Conservation (phyloP, 225 moss, liverwort and hornwort species). For the Lunularia cruciata region DNA sequence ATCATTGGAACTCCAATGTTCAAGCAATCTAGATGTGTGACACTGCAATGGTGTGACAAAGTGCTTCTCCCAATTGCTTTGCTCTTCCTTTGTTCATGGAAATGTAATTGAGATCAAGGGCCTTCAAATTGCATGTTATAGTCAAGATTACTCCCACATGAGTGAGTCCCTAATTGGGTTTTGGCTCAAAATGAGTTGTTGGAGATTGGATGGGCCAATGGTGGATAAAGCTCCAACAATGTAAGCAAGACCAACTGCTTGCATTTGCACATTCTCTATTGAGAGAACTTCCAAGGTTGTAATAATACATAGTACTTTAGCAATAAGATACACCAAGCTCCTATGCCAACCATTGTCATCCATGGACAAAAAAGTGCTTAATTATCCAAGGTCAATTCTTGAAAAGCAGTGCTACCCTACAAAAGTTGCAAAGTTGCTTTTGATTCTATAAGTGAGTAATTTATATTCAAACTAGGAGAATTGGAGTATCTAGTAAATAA, state of each 20-base stretch:
- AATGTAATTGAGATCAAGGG: conserved; percentile 7
- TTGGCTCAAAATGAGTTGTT: conserved; percentile 6
- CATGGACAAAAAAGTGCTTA: conserved; percentile 1
- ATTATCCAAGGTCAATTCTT: conserved; percentile 7
- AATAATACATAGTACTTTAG: conserved; percentile 20
- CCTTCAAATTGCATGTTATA: conserved; percentile 14
- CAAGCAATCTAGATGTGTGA: too few species aligned
- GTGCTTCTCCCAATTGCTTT: conserved; percentile 25
- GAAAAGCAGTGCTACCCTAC: conserved; percentile 11
- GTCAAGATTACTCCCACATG: conserved; percentile 18
- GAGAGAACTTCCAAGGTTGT: conserved; percentile 7
- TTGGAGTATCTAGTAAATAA: conserved; percentile 12
- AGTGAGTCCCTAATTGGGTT: conserved; percentile 23
- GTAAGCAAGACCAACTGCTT: conserved; percentile 17
- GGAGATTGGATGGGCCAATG: conserved; percentile 22
- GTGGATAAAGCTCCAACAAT: conserved; percentile 23
- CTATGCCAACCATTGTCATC: conserved; percentile 6
- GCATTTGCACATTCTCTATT: conserved; percentile 13
- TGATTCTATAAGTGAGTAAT: conserved; percentile 13
- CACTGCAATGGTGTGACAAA: too few species aligned
- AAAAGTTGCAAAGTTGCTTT: conserved; percentile 17
- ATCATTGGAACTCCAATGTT: too few species aligned
- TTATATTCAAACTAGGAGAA: conserved; percentile 13
- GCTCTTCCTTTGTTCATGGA: conserved; percentile 25
- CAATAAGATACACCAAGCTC: conserved; percentile 16